Percentiles rank a stretch among this genome's conserved stretches.
phyloP scores from a whole-genome alignment of 2,329 filamentous ascomycete genomes.

The Diaporthe amygdali region DNA sequence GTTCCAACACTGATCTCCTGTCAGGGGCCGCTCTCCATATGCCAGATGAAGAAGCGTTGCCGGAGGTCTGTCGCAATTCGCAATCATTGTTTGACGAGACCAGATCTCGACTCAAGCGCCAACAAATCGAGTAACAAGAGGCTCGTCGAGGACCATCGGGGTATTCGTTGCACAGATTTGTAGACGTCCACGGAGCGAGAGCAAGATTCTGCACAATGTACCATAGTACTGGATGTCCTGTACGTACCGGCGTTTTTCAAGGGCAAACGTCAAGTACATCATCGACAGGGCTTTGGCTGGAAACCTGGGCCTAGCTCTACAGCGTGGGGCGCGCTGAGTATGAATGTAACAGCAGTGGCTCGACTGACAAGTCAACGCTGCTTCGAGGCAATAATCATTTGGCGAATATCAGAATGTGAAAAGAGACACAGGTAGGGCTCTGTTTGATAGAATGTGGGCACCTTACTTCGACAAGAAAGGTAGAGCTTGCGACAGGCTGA shows the following conservation, averaged over 20 bases:
- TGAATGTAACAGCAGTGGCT: background rate
- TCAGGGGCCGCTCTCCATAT: background rate
- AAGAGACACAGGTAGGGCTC: background rate
- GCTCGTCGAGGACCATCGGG: background rate
- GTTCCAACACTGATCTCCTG: background rate
- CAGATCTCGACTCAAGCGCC: background rate
- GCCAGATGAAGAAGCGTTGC: background rate
- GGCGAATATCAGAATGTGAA: background rate
- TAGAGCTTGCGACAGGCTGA: slow-evolving; percentile 28
- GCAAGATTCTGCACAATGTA: background rate
- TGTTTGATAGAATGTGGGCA: slow-evolving; percentile 21
- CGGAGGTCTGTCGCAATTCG: background rate
- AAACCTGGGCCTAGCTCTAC: background rate
- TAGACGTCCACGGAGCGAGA: background rate
- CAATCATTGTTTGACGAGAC: background rate
- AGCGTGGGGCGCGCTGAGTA: background rate
- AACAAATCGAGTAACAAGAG: background rate
- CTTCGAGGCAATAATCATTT: background rate
- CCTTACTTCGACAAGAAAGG: slow-evolving; percentile 21
- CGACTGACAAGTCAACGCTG: background rate
- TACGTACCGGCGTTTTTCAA: background rate
- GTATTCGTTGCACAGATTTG: background rate
- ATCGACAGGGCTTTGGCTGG: background rate
- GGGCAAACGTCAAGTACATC: background rate
- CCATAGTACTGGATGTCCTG: background rate